phyloP scores from a whole-genome alignment of 108 stramenopile species.

The Skeletonema menzelii region DNA sequence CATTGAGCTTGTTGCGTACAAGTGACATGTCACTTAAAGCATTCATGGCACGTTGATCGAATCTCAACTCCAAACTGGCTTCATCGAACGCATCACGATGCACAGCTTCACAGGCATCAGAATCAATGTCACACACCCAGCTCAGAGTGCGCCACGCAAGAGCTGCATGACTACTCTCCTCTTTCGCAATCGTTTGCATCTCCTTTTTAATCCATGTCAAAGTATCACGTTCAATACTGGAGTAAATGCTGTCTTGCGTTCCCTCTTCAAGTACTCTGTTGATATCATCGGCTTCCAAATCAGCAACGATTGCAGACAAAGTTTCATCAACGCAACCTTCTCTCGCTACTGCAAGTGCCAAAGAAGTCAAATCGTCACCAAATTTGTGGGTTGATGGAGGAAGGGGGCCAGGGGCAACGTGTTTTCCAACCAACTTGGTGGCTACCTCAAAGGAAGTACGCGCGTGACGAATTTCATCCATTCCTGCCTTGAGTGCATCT shows the following conservation, averaged over 20 bases:
- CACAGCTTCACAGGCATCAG: conserved; percentile 42
- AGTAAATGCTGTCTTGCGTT: conserved; percentile 16
- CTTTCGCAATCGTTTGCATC: conserved; percentile 54
- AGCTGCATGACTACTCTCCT: conserved; percentile 58
- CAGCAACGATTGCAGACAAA: conserved; percentile 53
- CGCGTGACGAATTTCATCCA: conserved; percentile 68
- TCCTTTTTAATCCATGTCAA: conserved; percentile 37
- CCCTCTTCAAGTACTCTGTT: conserved; percentile 9
- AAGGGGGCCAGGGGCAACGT: conserved; percentile 50
- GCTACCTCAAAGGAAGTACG: conserved; percentile 56
- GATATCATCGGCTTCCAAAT: conserved; percentile 44
- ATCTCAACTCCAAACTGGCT: conserved; percentile 16
- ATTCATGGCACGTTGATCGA: conserved; percentile 10
- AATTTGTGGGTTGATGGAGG: conserved; percentile 49
- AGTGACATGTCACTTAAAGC: background rate
- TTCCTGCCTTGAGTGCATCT: conserved; percentile 54
- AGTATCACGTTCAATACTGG: conserved; percentile 21
- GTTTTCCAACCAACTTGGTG: conserved; percentile 43
- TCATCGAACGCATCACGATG: conserved; percentile 35
- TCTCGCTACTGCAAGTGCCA: conserved; percentile 54
- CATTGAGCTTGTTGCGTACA: background rate
- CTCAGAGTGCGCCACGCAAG: conserved; percentile 62
- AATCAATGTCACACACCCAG: conserved; percentile 50
- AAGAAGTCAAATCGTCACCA: conserved; percentile 42
- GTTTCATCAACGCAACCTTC: conserved; percentile 70